phyloP scores from a whole-genome alignment of 495 filamentous ascomycete genomes.

The Annulohypoxylon bovei region DNA sequence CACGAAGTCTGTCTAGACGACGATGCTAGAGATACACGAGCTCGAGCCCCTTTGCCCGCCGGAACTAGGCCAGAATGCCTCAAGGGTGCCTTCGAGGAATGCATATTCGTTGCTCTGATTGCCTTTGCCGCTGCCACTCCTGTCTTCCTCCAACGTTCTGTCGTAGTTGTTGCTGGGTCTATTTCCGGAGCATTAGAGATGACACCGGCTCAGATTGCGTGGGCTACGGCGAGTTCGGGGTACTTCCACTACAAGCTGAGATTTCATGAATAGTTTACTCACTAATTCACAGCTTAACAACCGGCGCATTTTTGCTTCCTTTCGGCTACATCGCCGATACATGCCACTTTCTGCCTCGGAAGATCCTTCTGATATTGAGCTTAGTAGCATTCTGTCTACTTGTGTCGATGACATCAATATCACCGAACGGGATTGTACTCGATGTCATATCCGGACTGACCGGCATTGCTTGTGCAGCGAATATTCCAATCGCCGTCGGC shows the following conservation, averaged over 20 bases:
- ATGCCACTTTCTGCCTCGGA: constrained; percentile 63
- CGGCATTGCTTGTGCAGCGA: constrained; percentile 67
- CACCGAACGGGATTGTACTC: constrained; percentile 61
- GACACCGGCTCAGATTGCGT: constrained; percentile 69
- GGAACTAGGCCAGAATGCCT: constrained; percentile 64
- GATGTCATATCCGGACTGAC: constrained; percentile 68
- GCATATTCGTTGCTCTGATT: constrained; percentile 67
- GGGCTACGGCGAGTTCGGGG: constrained; percentile 67
- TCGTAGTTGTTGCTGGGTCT: constrained; percentile 66
- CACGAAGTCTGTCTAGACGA: constrained; percentile 46
- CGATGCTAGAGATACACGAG: constrained; percentile 30
- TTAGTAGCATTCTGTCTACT: constrained; percentile 65
- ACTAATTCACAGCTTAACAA: constrained; percentile 52
- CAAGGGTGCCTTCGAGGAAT: constrained; percentile 65
- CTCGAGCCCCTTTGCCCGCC: constrained; percentile 16
- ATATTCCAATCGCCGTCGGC: constrained; percentile 68
- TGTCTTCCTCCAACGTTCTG: constrained; percentile 64
- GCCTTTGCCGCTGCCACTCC: constrained; percentile 73
- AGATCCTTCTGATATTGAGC: constrained; percentile 63
- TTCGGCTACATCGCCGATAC: constrained; percentile 69
- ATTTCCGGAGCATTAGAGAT: constrained; percentile 69
- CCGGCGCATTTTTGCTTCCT: constrained; percentile 68
- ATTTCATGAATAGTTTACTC: neutral
- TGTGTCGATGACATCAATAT: constrained; percentile 63
- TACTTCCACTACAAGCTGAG: constrained; percentile 43